Evolutionary conservation across 371 early-diverging fungal species (phyloP).

Genomic region (Synchytrium microbalum): DNA sequence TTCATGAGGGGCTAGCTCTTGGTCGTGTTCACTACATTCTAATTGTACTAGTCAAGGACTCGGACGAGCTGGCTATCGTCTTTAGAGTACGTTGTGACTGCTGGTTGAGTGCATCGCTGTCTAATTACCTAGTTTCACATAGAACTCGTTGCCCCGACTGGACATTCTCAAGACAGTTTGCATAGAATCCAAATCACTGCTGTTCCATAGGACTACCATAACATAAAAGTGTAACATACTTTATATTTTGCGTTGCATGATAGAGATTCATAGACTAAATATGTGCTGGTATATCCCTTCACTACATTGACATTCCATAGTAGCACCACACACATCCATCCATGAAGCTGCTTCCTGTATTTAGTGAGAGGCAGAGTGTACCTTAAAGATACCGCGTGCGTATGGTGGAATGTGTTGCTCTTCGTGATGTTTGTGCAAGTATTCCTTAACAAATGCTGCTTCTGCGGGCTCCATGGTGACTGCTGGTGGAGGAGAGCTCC

Average conservation of each 20-base stretch:
- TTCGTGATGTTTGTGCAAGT: not conserved
- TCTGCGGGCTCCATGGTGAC: not conserved
- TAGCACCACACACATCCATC: no score
- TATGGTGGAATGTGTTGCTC: not conserved
- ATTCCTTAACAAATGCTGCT: not conserved
- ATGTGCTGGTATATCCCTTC: no score
- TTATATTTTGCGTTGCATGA: no score
- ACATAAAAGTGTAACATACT: no score
- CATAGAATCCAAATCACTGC: not conserved
- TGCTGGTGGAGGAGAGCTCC: not conserved
- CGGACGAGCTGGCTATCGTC: not conserved
- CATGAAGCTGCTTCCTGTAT: no score
- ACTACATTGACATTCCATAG: no score
- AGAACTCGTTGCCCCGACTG: not conserved
- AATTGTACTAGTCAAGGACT: not conserved
- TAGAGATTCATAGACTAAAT: no score
- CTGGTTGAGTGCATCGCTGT: not conserved
- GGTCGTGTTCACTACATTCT: not conserved
- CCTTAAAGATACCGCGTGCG: not conserved
- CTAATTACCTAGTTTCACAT: no score
- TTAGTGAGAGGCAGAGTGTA: not conserved
- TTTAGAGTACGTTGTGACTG: not conserved
- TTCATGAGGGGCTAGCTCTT: not conserved
- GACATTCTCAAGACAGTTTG: not conserved
- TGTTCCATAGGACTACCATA: not conserved